Evolutionary conservation across 2,329 filamentous ascomycete genomes (phyloP).

Genomic region (Colletotrichum brevisporum): DNA sequence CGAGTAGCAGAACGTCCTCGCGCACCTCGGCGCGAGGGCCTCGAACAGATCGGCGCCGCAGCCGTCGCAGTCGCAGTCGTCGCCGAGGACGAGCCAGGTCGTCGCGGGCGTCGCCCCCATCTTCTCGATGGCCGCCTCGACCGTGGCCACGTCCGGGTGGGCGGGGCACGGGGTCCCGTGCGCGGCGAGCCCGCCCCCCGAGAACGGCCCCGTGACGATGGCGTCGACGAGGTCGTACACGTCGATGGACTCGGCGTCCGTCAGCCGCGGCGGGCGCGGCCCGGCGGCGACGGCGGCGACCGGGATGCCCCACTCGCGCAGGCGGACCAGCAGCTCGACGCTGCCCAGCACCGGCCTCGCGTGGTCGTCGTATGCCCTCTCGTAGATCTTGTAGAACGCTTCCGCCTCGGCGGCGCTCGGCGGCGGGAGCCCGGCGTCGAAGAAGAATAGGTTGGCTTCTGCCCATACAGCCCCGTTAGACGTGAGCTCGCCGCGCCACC

Average conservation of each 20-base stretch:
- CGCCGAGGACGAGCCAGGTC: too few relatives aligned
- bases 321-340: slow-evolving; percentile 6
- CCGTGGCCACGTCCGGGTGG: not conserved
- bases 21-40: too few relatives aligned
- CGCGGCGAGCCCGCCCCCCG: slow-evolving; percentile 8
- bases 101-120: not conserved
- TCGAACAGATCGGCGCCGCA: too few relatives aligned
- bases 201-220: slow-evolving; percentile 3
- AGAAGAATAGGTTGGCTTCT: slow-evolving; percentile 3
- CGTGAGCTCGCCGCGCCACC: slow-evolving; percentile 2
- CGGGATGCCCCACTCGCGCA: slow-evolving; percentile 12
- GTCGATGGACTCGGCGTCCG: too few relatives aligned
- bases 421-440: slow-evolving; percentile 4
- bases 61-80: too few relatives aligned
- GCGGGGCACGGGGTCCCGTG: not conserved
- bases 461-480: not conserved
- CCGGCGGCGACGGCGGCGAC: slow-evolving; percentile 13
- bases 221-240: slow-evolving; percentile 13
- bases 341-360: slow-evolving; percentile 5
- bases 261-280: not conserved
- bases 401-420: not conserved
- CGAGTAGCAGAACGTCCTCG: too few relatives aligned
- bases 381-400: slow-evolving; percentile 12
- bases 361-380: not conserved
- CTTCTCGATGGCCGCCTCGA: not conserved